Conservation (phyloP, 2,329 filamentous ascomycete species). For the Pseudodiploospora longispora region DNA sequence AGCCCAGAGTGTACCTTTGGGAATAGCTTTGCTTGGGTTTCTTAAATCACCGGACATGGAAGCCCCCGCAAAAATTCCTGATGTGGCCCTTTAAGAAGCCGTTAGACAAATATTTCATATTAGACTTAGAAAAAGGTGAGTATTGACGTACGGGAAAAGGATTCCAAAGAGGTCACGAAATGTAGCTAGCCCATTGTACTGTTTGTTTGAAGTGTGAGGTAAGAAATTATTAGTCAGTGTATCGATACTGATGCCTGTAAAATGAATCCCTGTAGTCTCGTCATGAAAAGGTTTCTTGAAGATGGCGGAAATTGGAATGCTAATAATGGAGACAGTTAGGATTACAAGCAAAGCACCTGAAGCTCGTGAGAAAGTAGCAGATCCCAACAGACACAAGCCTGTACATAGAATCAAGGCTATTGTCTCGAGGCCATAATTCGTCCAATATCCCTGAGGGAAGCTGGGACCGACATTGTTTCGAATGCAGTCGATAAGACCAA, state of each 20-base stretch:
- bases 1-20: constrained; percentile 73
- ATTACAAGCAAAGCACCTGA: constrained; percentile 69
- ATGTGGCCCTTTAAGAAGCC: constrained; percentile 33
- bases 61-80: constrained; percentile 60
- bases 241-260: constrained; percentile 64
- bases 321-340: constrained; percentile 64
- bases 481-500: constrained; percentile 77
- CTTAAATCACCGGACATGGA: constrained; percentile 85
- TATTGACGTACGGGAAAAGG: constrained; percentile 55
- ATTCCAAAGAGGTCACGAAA: constrained; percentile 83
- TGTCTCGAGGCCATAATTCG: constrained; percentile 68
- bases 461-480: constrained; percentile 63
- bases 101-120: constrained; percentile 9
- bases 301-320: constrained; percentile 72
- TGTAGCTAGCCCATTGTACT: constrained; percentile 55
- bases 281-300: constrained; percentile 61
- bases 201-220: constrained; percentile 57
- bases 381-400: constrained; percentile 68
- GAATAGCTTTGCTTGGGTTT: constrained; percentile 77
- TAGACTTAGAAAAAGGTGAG: neutral
- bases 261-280: constrained; percentile 55
- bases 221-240: constrained; percentile 69
- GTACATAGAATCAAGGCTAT: constrained; percentile 64
- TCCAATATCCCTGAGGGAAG: constrained; percentile 67
- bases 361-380: constrained; percentile 69